Evolutionary conservation across 1,284 basidiomycete genomes (phyloP).

Genomic region (Wallemia mellicola): DNA sequence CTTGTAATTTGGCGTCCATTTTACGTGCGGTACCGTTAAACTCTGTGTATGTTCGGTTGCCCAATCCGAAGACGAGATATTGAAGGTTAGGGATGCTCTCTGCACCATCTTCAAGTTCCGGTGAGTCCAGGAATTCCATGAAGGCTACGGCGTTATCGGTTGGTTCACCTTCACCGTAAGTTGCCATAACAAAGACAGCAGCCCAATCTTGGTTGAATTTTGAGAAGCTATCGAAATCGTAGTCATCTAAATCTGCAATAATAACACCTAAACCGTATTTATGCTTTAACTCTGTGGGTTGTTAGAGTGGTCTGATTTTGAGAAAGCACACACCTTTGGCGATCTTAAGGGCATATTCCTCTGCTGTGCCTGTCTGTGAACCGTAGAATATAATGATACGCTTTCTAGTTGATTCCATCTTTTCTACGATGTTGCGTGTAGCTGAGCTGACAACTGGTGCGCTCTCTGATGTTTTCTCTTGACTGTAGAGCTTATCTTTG

Average conservation of each 20-base stretch:
- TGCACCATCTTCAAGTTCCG: conserved; percentile 54
- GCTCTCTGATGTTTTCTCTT: neutral
- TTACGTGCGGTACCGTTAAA: conserved; percentile 68
- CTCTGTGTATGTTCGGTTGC: conserved; percentile 85
- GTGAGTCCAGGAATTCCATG: conserved; percentile 63
- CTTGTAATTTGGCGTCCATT: conserved; percentile 39
- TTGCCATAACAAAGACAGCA: conserved; percentile 83
- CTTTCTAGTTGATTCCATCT: conserved; percentile 29
- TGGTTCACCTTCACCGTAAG: conserved; percentile 94
- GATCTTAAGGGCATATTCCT: conserved; percentile 75
- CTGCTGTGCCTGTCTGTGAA: conserved; percentile 83
- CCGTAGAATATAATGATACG: conserved; percentile 84
- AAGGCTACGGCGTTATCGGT: conserved; percentile 93
- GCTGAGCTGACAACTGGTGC: neutral
- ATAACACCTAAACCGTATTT: conserved; percentile 75
- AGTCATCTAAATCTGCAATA: conserved; percentile 86
- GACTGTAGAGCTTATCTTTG: neutral
- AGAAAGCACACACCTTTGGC: conserved; percentile 42
- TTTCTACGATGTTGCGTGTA: neutral
- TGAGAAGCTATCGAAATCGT: conserved; percentile 89
- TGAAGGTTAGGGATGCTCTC: conserved; percentile 57
- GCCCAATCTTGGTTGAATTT: conserved; percentile 56
- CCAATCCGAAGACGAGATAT: conserved; percentile 81
- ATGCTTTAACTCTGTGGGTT: conserved; percentile 35
- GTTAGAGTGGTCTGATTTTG: conserved; percentile 6